These are phyloP conservation scores for Lodderomyces theae DNA, from an alignment of 1,139 yeast species.

Conservation along the genomic window DNA sequence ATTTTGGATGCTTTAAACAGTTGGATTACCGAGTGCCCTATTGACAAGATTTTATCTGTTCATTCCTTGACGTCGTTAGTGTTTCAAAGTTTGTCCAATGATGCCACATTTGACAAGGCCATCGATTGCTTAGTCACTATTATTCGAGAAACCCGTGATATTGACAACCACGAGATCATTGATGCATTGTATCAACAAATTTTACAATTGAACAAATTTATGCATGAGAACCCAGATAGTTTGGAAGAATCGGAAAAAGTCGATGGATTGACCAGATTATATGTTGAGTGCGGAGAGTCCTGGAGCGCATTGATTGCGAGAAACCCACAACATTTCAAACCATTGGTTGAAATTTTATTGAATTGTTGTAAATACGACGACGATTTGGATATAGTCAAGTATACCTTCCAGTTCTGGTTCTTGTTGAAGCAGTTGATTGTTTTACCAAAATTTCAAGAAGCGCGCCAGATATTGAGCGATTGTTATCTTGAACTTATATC, in stretches of 20 bases:
- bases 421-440: slow-evolving; percentile 70
- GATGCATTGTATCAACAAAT: slow-evolving; percentile 68
- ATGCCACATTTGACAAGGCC: slow-evolving; percentile 79
- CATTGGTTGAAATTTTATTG: slow-evolving; percentile 72
- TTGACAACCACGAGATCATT: slow-evolving; percentile 59
- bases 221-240: slow-evolving; percentile 31
- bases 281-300: slow-evolving; percentile 91
- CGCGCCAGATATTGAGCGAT: slow-evolving; percentile 56
- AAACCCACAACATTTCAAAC: slow-evolving; percentile 66
- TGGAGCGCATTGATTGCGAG: slow-evolving; percentile 90
- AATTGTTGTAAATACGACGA: slow-evolving; percentile 62
- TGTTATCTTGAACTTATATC: slow-evolving; percentile 63
- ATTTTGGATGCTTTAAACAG: slow-evolving; percentile 77
- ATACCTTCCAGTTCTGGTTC: slow-evolving; percentile 93
- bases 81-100: slow-evolving; percentile 62
- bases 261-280: slow-evolving; percentile 71
- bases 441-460: slow-evolving; percentile 58
- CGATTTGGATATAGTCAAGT: slow-evolving; percentile 85
- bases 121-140: slow-evolving; percentile 81
- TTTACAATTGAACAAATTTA: slow-evolving; percentile 53
- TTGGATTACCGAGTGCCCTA: slow-evolving; percentile 86
- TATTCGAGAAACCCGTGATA: slow-evolving; percentile 76
- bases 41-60: slow-evolving; percentile 61
- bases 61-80: slow-evolving; percentile 63
- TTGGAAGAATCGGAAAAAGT: slow-evolving; percentile 68